Base-by-base conservation (phyloP, 305 asterid species). In the Fraxinus angustifolia region DNA sequence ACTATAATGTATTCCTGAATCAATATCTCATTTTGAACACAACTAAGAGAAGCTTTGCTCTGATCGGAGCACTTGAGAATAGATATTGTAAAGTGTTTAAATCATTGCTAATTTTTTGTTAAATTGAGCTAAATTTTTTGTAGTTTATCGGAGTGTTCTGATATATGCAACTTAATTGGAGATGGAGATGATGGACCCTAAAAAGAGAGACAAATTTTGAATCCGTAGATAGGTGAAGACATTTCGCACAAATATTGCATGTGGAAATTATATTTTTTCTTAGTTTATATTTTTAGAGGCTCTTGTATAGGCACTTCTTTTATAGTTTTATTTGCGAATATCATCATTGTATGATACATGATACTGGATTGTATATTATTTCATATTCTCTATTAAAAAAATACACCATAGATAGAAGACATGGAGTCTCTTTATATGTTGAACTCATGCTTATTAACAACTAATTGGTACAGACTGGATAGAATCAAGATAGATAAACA, bases 71-170 rank as follows among this genome's bases (percentile, higher is more conserved):
- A 2, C 35, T 26, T 62, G 72, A 23, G 34, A 62, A 62, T 62
- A 8, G 11, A 45, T 31, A 42, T 4, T 11, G 42, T 40, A 23
- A 45, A 53, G 10, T 53, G 65, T 53, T 17, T 53, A 17, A 17
- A 62, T 10, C 35, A 23, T 23, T 26, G 6, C 30, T 21, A 62
- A 23, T 28, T 77, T 76, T 16, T 7, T n/a, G 19, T 73, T 60
- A 23, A 31, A 11, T 78, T 36, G 33, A 6, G 23, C n/a, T 26
- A 2, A 8, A 1, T 2, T 53, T 71, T 68, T 42, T 79, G 83
- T 86, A 88, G 91, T 80, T 84, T 90, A 84, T 83, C 81, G 58
- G 93, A 90, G 81, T 90, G 92, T 82, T 90, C 92, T 42, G 93
- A 88, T 80, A 90, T 88, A 34, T 90, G 93, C 80, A 90, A 88